Evolutionary conservation across 352 stramenopile genomes (phyloP), one percentile per base, ranked within the genome.

Genomic region (Globisporangium okanoganense): DNA sequence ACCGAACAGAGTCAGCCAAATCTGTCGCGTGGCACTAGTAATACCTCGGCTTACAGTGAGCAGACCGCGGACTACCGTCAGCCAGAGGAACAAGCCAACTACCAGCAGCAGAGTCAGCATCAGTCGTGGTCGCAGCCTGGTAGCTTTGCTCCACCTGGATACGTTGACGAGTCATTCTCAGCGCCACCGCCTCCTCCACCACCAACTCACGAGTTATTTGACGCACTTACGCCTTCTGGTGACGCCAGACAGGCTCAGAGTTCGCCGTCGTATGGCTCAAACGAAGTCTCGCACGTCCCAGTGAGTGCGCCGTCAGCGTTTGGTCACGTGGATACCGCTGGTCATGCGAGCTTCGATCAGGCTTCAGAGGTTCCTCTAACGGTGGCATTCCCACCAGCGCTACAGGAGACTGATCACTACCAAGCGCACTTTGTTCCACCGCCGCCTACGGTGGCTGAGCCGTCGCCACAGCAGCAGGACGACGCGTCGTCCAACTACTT

Each of bases 31-130:
- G 69, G 50, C 62, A 61, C 40, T 24, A 86, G 72, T 56, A 76
- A 78, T 31, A 53, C 64, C 20, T 82, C 72, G 45, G 78, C 70
- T 13, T 65, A 74, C 62, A 58, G 55, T 27, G 67, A 82, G 13
- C 70, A 53, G n/a, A 16, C 25, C n/a, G 13, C 65, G 18, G 65
- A 72, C 4, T 64, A 67, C 36, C 36, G 41, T 18, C 65, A 61
- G 9, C 35, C 65, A 4, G 72, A 76, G 22, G 58, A 61, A 57
- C 29, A 24, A 57, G 33, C 51, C 61, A 61, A 16, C 59, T 41
- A 36, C 29, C 33, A 55, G 7, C 57, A 48, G 16, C 33, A 79
- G 29, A n/a, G n/a, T n/a, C n/a, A n/a, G n/a, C n/a, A n/a, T n/a
- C 62, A 56, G 20, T 47, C 41, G 38, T 61, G 60, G 60, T 45